Conservation (phyloP, 352 stramenopile genomes). For the Phytophthora citricola region DNA sequence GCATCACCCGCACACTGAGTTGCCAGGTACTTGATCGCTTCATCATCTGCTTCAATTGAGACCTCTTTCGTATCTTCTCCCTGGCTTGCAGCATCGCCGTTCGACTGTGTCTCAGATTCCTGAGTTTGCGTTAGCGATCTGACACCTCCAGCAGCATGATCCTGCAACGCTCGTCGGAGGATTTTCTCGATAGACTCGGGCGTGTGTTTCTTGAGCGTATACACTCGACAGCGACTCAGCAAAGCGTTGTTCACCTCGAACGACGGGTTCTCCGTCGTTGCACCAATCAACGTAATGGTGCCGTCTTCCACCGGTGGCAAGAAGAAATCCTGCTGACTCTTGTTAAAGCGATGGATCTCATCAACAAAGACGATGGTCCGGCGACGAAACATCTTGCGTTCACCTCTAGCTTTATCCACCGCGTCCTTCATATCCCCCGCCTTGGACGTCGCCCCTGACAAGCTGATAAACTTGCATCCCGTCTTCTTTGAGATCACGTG, state of each 20-base stretch:
- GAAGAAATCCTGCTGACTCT: slow-evolving; percentile 90
- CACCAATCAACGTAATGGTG: slow-evolving; percentile 88
- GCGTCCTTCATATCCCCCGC: slow-evolving; percentile 78
- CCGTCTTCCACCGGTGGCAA: slow-evolving; percentile 85
- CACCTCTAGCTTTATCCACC: slow-evolving; percentile 69
- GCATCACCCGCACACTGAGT: slow-evolving; percentile 82
- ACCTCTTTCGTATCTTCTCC: slow-evolving; percentile 1
- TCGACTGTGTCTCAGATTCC: slow-evolving; percentile 7
- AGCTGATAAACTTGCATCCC: slow-evolving; percentile 68
- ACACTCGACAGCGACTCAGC: slow-evolving; percentile 81
- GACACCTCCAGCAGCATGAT: slow-evolving; percentile 40
- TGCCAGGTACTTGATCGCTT: slow-evolving; percentile 70
- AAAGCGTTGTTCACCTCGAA: slow-evolving; percentile 90
- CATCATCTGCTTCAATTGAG: slow-evolving; percentile 58
- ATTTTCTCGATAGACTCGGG: slow-evolving; percentile 68
- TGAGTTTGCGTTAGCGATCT: slow-evolving; percentile 32
- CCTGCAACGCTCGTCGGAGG: slow-evolving; percentile 61
- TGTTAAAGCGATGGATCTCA: slow-evolving; percentile 91
- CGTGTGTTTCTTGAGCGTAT: slow-evolving; percentile 78
- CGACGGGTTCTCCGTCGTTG: slow-evolving; percentile 90
- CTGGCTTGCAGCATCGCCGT: slow-evolving; percentile 7
- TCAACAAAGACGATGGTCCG: slow-evolving; percentile 90
- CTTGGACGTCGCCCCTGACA: slow-evolving; percentile 81
- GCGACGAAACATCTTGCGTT: slow-evolving; percentile 66
- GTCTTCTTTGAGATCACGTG: slow-evolving; percentile 78